phyloP scores from a whole-genome alignment of 805 yeast species.

The Zygosaccharomyces kombuchaensis region DNA sequence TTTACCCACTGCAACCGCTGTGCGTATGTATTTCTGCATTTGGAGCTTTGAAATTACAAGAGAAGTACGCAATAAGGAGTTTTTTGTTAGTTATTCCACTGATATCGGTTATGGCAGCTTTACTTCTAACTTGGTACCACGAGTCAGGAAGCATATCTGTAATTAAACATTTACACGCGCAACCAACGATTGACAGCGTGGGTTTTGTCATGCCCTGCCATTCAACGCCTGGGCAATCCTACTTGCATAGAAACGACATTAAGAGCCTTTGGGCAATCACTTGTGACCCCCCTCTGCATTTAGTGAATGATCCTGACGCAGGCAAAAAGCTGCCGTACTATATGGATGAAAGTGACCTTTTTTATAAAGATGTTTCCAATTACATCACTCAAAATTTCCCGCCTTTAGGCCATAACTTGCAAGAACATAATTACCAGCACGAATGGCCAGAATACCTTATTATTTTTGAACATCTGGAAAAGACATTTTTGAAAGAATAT shows the following conservation, averaged over 20 bases:
- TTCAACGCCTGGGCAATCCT: conserved; percentile 92
- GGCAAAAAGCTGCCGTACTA: conserved; percentile 42
- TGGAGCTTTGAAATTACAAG: conserved; percentile 23
- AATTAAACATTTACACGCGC: conserved; percentile 46
- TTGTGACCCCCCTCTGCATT: conserved; percentile 80
- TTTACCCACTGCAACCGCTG: conserved; percentile 80
- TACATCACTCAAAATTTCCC: conserved; percentile 59
- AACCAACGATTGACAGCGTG: conserved; percentile 43
- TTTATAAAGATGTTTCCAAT: conserved; percentile 61
- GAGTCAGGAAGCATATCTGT: conserved; percentile 84
- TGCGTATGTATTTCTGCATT: conserved; percentile 50
- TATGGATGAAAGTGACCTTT: conserved; percentile 81
- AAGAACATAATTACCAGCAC: conserved; percentile 31
- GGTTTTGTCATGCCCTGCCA: conserved; percentile 96
- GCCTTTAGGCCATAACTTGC: conserved; percentile 24
- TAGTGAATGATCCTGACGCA: conserved; percentile 32
- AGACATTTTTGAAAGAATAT: conserved; percentile 38
- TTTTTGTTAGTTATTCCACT: conserved; percentile 19
- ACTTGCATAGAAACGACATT: conserved; percentile 57
- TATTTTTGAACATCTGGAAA: conserved; percentile 61
- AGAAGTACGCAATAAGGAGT: background rate
- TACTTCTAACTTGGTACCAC: conserved; percentile 60
- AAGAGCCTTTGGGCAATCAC: conserved; percentile 68
- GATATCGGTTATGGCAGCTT: conserved; percentile 17
- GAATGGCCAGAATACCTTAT: conserved; percentile 73